Percentiles rank a stretch among this genome's conserved stretches.
Conservation (phyloP, 2,329 filamentous ascomycete genomes). For the Colletotrichum liriopes region DNA sequence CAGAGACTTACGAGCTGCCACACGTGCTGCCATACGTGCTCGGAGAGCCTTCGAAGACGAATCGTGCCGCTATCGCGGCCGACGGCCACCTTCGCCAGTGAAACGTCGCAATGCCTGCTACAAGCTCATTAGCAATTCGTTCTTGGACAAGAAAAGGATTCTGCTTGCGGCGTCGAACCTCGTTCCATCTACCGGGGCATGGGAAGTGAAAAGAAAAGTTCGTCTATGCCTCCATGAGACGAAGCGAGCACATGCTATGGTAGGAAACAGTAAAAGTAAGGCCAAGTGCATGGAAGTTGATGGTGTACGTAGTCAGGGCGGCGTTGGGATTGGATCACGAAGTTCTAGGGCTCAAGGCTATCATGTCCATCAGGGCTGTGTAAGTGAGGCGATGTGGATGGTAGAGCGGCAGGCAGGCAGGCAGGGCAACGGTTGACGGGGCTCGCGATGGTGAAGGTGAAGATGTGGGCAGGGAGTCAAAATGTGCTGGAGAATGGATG, state of each 20-base stretch:
- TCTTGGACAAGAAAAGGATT: not conserved
- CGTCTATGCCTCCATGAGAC: not conserved
- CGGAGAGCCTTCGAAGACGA: not conserved
- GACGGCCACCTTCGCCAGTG: not conserved
- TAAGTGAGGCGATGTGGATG: constrained; percentile 24
- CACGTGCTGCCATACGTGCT: not conserved
- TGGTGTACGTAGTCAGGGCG: constrained; percentile 19
- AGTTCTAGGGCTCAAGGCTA: constrained; percentile 21
- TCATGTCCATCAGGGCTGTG: constrained; percentile 36
- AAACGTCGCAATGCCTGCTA: constrained; percentile 8
- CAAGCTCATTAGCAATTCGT: constrained; percentile 16
- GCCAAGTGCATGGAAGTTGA: constrained; percentile 6
- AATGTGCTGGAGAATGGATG: constrained; percentile 35
- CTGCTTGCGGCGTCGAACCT: not conserved
- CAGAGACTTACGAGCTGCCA: constrained; percentile 3
- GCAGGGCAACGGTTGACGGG: constrained; percentile 26
- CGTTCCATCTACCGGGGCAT: constrained; percentile 8
- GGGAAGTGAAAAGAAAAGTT: not conserved
- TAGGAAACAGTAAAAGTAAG: not conserved
- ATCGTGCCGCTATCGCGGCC: not conserved
- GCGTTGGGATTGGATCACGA: constrained; percentile 27
- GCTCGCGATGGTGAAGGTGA: constrained; percentile 36
- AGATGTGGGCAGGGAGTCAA: constrained; percentile 40
- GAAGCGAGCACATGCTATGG: not conserved
- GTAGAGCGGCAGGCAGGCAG: constrained; percentile 16